Evolutionary conservation across 2,329 filamentous ascomycete species (phyloP), one percentile per base, ranked within the genome.

Genomic region (Cordyceps javanica): DNA sequence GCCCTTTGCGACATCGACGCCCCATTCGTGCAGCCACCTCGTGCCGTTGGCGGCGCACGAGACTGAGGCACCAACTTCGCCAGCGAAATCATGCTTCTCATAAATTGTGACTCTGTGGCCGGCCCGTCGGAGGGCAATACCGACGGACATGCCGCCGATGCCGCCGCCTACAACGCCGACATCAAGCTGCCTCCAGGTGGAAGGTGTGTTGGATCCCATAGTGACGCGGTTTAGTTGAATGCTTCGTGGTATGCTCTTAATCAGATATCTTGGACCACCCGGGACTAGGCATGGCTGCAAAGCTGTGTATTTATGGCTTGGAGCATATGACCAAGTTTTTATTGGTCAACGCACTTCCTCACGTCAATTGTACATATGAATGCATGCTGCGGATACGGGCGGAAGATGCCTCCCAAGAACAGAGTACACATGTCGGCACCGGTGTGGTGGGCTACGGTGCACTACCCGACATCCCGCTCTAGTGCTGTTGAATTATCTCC

Each of bases 1-100:
- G 9, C 85, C 86, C 64, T 82, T 83, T 14, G 72, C 72, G 1
- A 89, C 74, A 63, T 89, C 82, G 1, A 89, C 83, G 0, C 74
- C 74, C 86, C 86, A 89, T 67, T 87, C 83, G 60, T 87, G 80
- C 8, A 89, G 72, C 85, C 85, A 89, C 48, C 83, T 77, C 1
- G 85, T 86, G 8, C 86, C 86, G 63, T 89, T 89, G 10, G 86
- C 85, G 1, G 86, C 86, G 63, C 85, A 88, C 0, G 81, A 85
- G 0, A 88, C 78, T 0, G 85, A 87, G 0, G 84, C 84, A 13
- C 86, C 86, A 0, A 87, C 85, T 66, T 89, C 86, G 14, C 85
- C 84, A 0, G 79, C 84, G 62, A 83, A 89, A 67, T 89, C 83
- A 34, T 79, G 76, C 38, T 80, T 80, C 66, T 88, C 86, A 65